These are phyloP conservation scores for Penicillium paradoxum DNA, from an alignment of 495 filamentous ascomycete genomes.

Conservation along the genomic window DNA sequence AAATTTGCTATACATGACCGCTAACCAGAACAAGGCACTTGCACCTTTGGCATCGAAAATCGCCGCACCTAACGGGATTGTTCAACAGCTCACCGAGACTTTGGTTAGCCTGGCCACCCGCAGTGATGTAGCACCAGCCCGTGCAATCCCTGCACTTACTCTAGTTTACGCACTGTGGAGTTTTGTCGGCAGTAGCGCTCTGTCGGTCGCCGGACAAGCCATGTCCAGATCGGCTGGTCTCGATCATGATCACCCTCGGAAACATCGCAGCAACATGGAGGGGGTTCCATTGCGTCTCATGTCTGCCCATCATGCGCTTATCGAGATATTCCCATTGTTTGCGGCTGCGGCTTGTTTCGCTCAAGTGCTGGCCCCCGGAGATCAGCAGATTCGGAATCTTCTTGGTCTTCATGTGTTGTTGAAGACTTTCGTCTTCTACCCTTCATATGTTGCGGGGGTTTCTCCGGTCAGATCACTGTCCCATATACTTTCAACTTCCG, in stretches of 20 bases:
- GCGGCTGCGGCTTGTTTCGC: neutral
- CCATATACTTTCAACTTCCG: neutral
- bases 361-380: neutral
- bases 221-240: neutral
- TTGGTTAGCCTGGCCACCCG: neutral
- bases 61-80: neutral
- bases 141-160: neutral
- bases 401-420: neutral
- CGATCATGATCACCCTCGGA: neutral
- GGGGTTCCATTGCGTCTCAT: neutral
- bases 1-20: neutral
- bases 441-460: neutral
- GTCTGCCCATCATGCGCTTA: neutral
- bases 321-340: neutral
- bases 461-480: neutral
- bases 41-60: neutral
- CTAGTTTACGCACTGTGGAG: neutral
- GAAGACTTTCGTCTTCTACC: neutral
- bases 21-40: neutral
- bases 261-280: neutral
- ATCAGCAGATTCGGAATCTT: neutral
- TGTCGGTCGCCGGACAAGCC: neutral
- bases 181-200: neutral
- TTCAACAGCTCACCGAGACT: neutral
- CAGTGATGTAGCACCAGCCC: neutral